phyloP scores from a whole-genome alignment of 192 early-diverging fungal genomes.

The Hyaloraphidium curvatum region DNA sequence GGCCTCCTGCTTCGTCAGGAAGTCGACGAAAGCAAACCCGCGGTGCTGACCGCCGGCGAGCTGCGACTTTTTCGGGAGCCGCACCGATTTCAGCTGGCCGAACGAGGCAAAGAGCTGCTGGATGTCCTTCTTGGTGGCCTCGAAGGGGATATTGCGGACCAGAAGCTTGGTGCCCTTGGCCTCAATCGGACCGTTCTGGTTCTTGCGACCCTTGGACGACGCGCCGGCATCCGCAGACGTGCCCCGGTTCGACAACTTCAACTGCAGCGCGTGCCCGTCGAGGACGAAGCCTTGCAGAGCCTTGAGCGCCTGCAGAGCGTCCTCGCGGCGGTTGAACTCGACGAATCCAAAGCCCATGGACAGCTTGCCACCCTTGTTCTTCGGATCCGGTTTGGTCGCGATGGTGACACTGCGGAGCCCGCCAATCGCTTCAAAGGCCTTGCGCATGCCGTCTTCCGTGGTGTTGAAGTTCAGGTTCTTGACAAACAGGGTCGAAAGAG shows the following conservation, averaged over 20 bases:
- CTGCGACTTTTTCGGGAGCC: constrained; percentile 83
- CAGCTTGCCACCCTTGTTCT: constrained; percentile 44
- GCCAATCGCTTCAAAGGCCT: constrained; percentile 51
- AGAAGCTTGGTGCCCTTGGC: constrained; percentile 69
- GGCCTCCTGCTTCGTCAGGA: constrained; percentile 89
- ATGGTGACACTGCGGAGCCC: constrained; percentile 67
- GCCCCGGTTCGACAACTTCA: constrained; percentile 71
- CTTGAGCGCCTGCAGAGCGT: constrained; percentile 66
- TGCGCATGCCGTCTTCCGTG: constrained; percentile 50
- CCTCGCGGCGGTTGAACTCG: constrained; percentile 66
- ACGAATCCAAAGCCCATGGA: constrained; percentile 97
- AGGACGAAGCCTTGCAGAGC: constrained; percentile 65
- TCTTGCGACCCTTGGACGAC: constrained; percentile 11
- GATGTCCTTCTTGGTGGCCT: constrained; percentile 87
- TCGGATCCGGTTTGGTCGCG: constrained; percentile 67
- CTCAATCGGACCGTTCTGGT: constrained; percentile 27
- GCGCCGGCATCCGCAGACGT: constrained; percentile 21
- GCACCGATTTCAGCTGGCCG: constrained; percentile 85
- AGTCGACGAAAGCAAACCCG: constrained; percentile 97
- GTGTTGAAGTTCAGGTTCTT: constrained; percentile 92
- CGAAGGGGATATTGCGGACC: constrained; percentile 90
- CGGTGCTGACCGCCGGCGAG: constrained; percentile 86
- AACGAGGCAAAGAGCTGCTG: constrained; percentile 73
- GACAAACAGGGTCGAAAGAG: constrained; percentile 61
- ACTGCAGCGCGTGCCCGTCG: constrained; percentile 71